Conservation (phyloP, 768 basidiomycete genomes). For the Scleroderma bovista region DNA sequence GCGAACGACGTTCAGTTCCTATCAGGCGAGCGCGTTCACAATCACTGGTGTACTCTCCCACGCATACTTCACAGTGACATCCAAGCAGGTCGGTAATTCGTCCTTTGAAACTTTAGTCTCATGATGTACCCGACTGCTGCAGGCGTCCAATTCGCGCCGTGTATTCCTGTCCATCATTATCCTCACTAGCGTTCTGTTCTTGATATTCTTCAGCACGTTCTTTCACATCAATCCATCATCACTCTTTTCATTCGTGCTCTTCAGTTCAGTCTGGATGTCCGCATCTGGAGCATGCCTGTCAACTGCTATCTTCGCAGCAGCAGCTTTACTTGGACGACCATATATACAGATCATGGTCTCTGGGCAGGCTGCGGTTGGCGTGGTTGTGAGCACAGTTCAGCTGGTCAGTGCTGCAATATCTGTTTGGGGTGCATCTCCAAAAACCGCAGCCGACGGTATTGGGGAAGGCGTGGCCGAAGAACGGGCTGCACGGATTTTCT, state of each 20-base stretch:
- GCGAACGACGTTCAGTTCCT: conserved; percentile 57
- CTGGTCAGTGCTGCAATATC: conserved; percentile 59
- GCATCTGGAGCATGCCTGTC: conserved; percentile 69
- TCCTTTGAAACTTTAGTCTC: background rate
- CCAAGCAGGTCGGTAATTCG: conserved; percentile 51
- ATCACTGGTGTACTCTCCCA: conserved; percentile 63
- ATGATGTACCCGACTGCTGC: background rate
- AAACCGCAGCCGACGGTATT: conserved; percentile 7
- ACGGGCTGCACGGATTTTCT: conserved; percentile 69
- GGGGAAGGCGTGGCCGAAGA: conserved; percentile 50
- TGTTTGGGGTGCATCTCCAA: conserved; percentile 39
- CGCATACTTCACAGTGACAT: conserved; percentile 65
- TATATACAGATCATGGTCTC: conserved; percentile 75
- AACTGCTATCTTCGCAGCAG: conserved; percentile 72
- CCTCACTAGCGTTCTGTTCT: conserved; percentile 48
- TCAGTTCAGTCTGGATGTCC: conserved; percentile 56
- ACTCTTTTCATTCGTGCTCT: conserved; percentile 63
- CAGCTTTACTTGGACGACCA: conserved; percentile 69
- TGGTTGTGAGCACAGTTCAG: conserved; percentile 75
- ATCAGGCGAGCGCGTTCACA: conserved; percentile 59
- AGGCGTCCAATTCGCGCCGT: conserved; percentile 60
- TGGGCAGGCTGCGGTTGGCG: conserved; percentile 82
- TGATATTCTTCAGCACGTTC: conserved; percentile 65
- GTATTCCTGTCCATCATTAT: conserved; percentile 47
- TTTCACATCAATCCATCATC: conserved; percentile 43